Base-by-base conservation (phyloP, 169 alveolate genomes). In the Eimeria praecox region DNA sequence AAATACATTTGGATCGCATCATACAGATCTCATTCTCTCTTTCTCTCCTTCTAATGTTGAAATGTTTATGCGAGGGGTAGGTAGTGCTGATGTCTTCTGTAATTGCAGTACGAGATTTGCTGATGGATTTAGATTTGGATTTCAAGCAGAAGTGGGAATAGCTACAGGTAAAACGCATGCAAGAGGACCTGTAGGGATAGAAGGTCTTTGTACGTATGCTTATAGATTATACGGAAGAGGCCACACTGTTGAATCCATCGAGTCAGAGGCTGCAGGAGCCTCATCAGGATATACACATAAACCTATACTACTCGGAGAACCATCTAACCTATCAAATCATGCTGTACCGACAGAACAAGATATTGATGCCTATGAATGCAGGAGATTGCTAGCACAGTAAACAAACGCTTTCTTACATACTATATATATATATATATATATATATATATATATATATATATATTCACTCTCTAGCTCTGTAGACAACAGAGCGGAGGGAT, bases 121-220 rank as follows among this genome's bases (percentile, higher is more conserved):
- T 8, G 98, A 97, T 56, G 98, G 98, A 56, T 97, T 75, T 86
- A 96, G 98, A 38, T 97, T 96, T 42, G 98, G 98, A 27, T 96
- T 97, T 56, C 97, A 97, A 4, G 98, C 98, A 1, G 98, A 97
- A 87, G 97, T 97, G 20, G 98, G 98, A 27, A 96, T 97, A n/a
- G 96, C 97, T 46, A 97, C 98, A 33, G 92, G 96, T 30, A 95
- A 96, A 83, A 96, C 96, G 71, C 98, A 97, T 78, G 97, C 98
- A 3, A 80, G 98, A 38, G 98, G 98, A 12, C 98, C 98, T 20
- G 98, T 97, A 30, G 98, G 98, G 49, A 71, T 97, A 4, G 97
- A 97, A 33, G 98, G 98, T 35, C 95, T 96, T 66, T 89, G 96
- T 80, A 97, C 97, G 49, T 95, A 97, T 95, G 96, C 96, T 73